Evolutionary conservation across 2,329 filamentous ascomycete genomes (phyloP).

Genomic region (Hirsutella thompsonii): DNA sequence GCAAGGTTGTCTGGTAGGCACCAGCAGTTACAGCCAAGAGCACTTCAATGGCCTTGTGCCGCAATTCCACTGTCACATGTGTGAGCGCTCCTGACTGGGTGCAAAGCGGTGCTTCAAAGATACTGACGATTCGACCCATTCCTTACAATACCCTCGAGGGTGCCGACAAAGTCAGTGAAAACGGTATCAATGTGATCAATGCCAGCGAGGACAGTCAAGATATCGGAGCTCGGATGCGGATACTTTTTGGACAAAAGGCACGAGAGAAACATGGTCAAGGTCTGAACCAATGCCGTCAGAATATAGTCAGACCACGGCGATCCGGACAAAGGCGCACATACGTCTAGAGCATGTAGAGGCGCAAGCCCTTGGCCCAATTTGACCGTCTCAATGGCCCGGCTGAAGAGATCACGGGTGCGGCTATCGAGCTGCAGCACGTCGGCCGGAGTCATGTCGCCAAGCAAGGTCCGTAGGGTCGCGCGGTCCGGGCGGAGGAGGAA

Average conservation of each 20-base stretch:
- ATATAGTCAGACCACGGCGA: background rate
- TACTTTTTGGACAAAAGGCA: constrained; percentile 79
- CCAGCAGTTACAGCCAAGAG: constrained; percentile 77
- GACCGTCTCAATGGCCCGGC: constrained; percentile 56
- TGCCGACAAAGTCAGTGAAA: constrained; percentile 78
- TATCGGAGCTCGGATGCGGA: constrained; percentile 87
- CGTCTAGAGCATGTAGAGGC: constrained; percentile 75
- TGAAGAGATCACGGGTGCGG: constrained; percentile 69
- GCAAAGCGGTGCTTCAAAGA: background rate
- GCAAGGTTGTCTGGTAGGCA: constrained; percentile 87
- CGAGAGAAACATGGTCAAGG: constrained; percentile 76
- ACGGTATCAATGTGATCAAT: constrained; percentile 77
- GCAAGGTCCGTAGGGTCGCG: constrained; percentile 49
- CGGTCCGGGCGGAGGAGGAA: constrained; percentile 80
- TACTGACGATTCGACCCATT: constrained; percentile 57
- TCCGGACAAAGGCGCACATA: constrained; percentile 29
- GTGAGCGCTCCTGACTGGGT: background rate
- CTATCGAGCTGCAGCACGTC: constrained; percentile 66
- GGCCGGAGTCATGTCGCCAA: constrained; percentile 59
- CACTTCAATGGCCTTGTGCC: constrained; percentile 68
- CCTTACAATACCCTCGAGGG: constrained; percentile 71
- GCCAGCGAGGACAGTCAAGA: constrained; percentile 80
- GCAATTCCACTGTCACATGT: constrained; percentile 46
- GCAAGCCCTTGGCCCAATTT: constrained; percentile 47
- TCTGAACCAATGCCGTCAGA: constrained; percentile 36